Evolutionary conservation across 2,329 filamentous ascomycete species (phyloP).

Genomic region (Penicillium polonicum): DNA sequence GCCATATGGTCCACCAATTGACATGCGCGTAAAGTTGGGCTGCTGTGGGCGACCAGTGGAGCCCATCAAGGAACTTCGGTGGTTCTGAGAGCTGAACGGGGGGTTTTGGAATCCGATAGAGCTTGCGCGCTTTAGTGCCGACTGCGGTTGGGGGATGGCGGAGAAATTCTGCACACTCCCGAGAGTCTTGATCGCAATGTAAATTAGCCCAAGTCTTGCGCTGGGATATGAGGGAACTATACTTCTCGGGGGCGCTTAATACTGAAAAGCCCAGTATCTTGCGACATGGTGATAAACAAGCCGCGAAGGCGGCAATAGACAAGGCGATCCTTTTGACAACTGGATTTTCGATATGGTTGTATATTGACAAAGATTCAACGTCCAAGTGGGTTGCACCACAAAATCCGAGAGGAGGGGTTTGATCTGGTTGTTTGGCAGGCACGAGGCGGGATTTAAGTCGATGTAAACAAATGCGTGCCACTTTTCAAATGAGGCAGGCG

Average conservation of each 20-base stretch:
- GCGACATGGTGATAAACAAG: constrained; percentile 64
- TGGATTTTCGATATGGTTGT: background rate
- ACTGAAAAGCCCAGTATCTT: constrained; percentile 84
- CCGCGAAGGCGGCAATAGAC: constrained; percentile 28
- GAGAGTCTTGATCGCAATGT: constrained; percentile 60
- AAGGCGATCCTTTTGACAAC: background rate
- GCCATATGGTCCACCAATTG: constrained; percentile 68
- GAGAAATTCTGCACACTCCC: constrained; percentile 80
- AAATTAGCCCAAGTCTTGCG: constrained; percentile 18
- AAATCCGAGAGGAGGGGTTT: constrained; percentile 19
- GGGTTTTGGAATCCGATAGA: constrained; percentile 66
- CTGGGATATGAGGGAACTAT: constrained; percentile 36
- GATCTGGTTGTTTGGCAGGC: constrained; percentile 18
- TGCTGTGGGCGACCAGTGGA: constrained; percentile 80
- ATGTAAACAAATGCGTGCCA: constrained; percentile 41
- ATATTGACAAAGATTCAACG: constrained; percentile 2
- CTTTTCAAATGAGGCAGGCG: constrained; percentile 30
- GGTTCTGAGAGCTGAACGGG: constrained; percentile 69
- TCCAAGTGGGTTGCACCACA: constrained; percentile 10
- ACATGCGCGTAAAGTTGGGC: constrained; percentile 82
- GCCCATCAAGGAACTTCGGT: constrained; percentile 82
- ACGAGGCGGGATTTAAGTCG: constrained; percentile 9
- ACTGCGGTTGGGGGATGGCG: constrained; percentile 83
- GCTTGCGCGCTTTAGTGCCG: constrained; percentile 89
- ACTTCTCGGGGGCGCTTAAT: constrained; percentile 90